These are phyloP conservation scores for Leccinum obscurum DNA, from an alignment of 768 basidiomycete genomes.

Conservation along the genomic window DNA sequence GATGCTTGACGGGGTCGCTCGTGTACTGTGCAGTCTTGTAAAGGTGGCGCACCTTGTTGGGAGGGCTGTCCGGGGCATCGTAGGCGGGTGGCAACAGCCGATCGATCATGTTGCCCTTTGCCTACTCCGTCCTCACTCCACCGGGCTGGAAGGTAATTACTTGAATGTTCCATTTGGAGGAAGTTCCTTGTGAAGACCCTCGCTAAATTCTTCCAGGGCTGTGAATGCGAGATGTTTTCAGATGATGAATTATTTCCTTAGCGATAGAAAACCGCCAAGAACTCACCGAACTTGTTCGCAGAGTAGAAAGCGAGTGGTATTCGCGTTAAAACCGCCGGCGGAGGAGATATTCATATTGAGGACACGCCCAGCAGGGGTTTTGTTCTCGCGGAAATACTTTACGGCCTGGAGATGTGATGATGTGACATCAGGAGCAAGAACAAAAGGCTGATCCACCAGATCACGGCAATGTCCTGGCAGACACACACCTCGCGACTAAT, in stretches of 20 bases:
- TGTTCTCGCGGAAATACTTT: slow-evolving; percentile 32
- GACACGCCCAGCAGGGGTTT: slow-evolving; percentile 21
- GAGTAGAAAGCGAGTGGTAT: slow-evolving; percentile 21
- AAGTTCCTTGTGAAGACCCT: slow-evolving; percentile 25
- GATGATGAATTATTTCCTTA: background rate
- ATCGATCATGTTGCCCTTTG: slow-evolving; percentile 20
- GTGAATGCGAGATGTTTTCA: background rate
- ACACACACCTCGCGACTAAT: slow-evolving; percentile 13
- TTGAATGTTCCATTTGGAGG: slow-evolving; percentile 29
- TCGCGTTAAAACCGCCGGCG: slow-evolving; percentile 17
- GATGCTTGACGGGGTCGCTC: slow-evolving; percentile 15
- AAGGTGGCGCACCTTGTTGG: slow-evolving; percentile 12
- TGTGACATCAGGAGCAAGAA: slow-evolving; percentile 3
- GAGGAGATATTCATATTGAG: slow-evolving; percentile 26
- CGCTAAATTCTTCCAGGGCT: slow-evolving; percentile 31
- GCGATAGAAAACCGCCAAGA: background rate
- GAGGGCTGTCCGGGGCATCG: slow-evolving; percentile 14
- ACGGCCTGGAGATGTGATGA: slow-evolving; percentile 17
- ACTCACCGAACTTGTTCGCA: slow-evolving; percentile 26
- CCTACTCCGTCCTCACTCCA: slow-evolving; percentile 21
- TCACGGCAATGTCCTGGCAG: no score
- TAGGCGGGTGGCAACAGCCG: slow-evolving; percentile 18
- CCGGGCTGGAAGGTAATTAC: slow-evolving; percentile 23
- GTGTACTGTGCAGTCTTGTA: background rate
- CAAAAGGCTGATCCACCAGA: background rate